Conservation (phyloP, 257 asterid genomes). For the Solanum bulbocastanum region DNA sequence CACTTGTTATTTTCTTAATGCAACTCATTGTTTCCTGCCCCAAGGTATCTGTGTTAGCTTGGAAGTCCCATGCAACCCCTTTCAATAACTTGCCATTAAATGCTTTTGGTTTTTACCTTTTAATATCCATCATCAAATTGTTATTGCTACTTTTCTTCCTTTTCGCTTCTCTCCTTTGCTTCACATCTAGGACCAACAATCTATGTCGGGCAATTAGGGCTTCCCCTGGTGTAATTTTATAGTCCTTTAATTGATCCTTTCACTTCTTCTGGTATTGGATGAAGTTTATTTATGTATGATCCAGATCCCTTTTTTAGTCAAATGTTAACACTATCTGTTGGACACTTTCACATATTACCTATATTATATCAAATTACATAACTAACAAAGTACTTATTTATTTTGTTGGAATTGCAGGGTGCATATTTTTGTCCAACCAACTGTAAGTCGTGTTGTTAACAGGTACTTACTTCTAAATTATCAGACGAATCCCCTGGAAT, state of each 20-base stretch:
- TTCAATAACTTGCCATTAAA: background rate
- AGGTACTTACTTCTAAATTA: conserved; percentile 33
- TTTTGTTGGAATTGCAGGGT: conserved; percentile 55
- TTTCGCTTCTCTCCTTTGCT: background rate
- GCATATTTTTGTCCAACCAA: conserved; percentile 79
- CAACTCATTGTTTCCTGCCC: background rate
- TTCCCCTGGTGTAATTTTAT: background rate
- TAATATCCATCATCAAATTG: background rate
- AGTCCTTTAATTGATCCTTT: background rate
- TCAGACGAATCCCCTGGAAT: background rate
- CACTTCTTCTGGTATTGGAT: background rate
- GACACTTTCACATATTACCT: background rate
- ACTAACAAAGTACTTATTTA: background rate
- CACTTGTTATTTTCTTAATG: background rate
- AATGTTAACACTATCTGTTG: background rate
- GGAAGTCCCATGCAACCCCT: background rate
- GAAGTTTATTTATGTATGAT: background rate
- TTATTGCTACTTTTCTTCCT: background rate
- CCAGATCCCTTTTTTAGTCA: background rate
- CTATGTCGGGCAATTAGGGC: background rate
- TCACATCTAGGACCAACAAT: background rate
- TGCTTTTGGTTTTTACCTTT: background rate
- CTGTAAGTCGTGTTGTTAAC: conserved; percentile 79
- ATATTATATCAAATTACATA: background rate
- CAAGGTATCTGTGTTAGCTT: background rate